Conservation (phyloP, 345 rosid genomes). For the Moricandia arvensis region DNA sequence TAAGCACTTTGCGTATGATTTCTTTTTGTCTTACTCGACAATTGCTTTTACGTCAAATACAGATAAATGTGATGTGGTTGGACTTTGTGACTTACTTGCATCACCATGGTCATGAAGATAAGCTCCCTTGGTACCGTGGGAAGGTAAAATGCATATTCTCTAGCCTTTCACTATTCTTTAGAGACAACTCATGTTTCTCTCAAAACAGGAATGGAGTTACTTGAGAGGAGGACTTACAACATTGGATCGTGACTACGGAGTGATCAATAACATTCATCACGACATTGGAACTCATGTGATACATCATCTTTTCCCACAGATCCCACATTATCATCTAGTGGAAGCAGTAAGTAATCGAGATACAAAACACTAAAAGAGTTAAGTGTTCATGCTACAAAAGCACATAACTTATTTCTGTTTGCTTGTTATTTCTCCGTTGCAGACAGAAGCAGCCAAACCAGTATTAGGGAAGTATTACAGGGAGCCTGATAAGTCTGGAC, state of each 20-base stretch:
- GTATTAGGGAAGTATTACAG: slow-evolving; percentile 43
- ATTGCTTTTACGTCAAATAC: slow-evolving; percentile 9
- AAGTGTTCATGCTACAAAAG: neutral
- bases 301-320: slow-evolving; percentile 93
- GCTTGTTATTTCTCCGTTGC: slow-evolving; percentile 2
- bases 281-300: slow-evolving; percentile 95
- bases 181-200: neutral
- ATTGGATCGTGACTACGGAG: slow-evolving; percentile 80
- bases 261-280: slow-evolving; percentile 87
- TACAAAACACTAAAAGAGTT: neutral
- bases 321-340: slow-evolving; percentile 85
- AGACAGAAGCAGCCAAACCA: slow-evolving; percentile 87
- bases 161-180: neutral
- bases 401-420: neutral
- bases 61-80: slow-evolving; percentile 82
- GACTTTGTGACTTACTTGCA: slow-evolving; percentile 85
- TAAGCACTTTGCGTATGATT: neutral
- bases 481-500: slow-evolving; percentile 78
- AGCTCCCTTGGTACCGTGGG: slow-evolving; percentile 94
- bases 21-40: neutral
- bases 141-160: slow-evolving; percentile 46
- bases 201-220: slow-evolving; percentile 82
- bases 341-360: slow-evolving; percentile 68
- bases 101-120: slow-evolving; percentile 84
- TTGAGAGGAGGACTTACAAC: slow-evolving; percentile 94